Conservation (phyloP, 805 yeast species). For the Torulaspora microellipsoides region DNA sequence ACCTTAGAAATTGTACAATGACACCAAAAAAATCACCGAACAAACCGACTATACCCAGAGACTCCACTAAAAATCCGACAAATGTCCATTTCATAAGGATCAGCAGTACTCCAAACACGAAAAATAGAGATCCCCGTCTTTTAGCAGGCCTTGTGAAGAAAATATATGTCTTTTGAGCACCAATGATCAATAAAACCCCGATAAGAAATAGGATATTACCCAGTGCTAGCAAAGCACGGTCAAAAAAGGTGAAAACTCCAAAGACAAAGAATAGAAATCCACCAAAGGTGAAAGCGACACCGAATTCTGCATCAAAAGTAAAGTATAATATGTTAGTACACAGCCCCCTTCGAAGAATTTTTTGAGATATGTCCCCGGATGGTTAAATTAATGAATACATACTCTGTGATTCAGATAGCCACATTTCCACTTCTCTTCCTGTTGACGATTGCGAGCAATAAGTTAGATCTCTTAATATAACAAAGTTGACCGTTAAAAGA, state of each 20-base stretch:
- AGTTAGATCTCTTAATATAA: no score
- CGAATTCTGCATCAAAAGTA: slow-evolving; percentile 53
- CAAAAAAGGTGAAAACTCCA: slow-evolving; percentile 83
- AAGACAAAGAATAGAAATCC: slow-evolving; percentile 71
- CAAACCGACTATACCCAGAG: slow-evolving; percentile 81
- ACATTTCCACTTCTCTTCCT: slow-evolving; percentile 34
- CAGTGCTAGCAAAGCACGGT: slow-evolving; percentile 80
- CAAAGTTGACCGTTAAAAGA: no score
- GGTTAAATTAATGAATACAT: slow-evolving; percentile 31
- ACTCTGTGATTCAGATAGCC: slow-evolving; percentile 78
- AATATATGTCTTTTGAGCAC: slow-evolving; percentile 72
- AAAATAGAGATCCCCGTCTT: slow-evolving; percentile 80
- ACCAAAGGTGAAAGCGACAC: slow-evolving; percentile 87
- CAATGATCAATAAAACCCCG: slow-evolving; percentile 85
- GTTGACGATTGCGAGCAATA: no score
- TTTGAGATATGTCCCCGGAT: background rate
- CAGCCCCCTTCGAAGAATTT: background rate
- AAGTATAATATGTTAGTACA: background rate
- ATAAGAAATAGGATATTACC: slow-evolving; percentile 76
- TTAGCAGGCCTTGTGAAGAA: slow-evolving; percentile 87
- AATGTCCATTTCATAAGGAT: slow-evolving; percentile 76
- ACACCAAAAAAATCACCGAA: slow-evolving; percentile 95
- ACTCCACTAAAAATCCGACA: slow-evolving; percentile 78
- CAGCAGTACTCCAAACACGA: slow-evolving; percentile 66
- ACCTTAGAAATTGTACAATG: slow-evolving; percentile 77